These are phyloP conservation scores for Lathyrus aphaca DNA, from an alignment of 306 rosid genomes.

Conservation along the genomic window DNA sequence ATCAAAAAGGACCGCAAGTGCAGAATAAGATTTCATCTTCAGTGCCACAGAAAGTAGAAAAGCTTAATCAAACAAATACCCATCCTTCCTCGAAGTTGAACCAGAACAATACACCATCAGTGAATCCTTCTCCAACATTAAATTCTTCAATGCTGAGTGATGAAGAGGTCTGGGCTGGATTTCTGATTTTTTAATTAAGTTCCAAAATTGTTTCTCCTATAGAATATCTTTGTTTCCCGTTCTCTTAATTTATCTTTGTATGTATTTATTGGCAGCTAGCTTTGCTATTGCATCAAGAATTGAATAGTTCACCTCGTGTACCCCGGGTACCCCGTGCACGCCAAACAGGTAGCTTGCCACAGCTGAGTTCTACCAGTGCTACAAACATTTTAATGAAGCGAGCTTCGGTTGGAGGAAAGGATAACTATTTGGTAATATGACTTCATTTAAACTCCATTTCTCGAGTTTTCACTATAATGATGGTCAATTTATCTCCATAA, in stretches of 20 bases:
- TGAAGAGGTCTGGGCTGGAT: conserved; percentile 73
- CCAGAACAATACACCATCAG: conserved; percentile 61
- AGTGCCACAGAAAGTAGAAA: conserved; percentile 70
- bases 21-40: conserved; percentile 68
- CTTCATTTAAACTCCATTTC: conserved; percentile 4
- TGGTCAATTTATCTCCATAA: conserved; percentile 19
- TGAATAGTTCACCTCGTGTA: conserved; percentile 96
- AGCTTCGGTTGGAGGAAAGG: conserved; percentile 73
- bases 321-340: conserved; percentile 98
- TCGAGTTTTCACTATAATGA: conserved; percentile 15
- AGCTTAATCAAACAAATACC: conserved; percentile 60
- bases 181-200: conserved; percentile 27
- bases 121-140: conserved; percentile 61
- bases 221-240: conserved; percentile 9
- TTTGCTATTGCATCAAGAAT: conserved; percentile 88
- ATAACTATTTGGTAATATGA: conserved; percentile 64
- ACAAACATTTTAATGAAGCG: conserved; percentile 82
- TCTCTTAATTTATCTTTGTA: conserved; percentile 9
- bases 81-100: conserved; percentile 66
- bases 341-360: conserved; percentile 79
- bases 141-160: conserved; percentile 80
- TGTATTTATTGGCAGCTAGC: conserved; percentile 66
- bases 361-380: conserved; percentile 69
- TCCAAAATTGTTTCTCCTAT: conserved; percentile 11
- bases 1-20: conserved; percentile 58